phyloP scores from a whole-genome alignment of 2,329 filamentous ascomycete genomes.

The Fusarium sp. region DNA sequence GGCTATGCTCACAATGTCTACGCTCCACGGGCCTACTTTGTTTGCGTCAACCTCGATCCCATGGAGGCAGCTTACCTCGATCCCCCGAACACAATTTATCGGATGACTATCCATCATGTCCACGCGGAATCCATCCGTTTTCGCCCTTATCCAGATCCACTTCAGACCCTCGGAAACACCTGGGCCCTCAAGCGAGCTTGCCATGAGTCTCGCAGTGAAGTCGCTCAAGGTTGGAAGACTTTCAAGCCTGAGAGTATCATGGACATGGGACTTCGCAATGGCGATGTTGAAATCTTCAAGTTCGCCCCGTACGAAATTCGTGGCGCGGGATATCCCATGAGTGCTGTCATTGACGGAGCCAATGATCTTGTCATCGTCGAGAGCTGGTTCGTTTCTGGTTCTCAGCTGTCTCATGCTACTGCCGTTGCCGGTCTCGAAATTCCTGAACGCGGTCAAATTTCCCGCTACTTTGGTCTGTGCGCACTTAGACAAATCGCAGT shows the following conservation, averaged over 20 bases:
- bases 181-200: background rate
- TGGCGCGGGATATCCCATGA: background rate
- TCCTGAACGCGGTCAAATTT: background rate
- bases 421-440: background rate
- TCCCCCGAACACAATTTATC: background rate
- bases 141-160: background rate
- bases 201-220: background rate
- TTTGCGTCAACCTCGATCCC: background rate
- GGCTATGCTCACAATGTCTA: background rate
- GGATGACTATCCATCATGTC: background rate
- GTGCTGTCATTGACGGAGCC: background rate
- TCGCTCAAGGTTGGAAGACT: background rate
- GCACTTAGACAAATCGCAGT: background rate
- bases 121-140: background rate
- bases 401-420: background rate
- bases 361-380: background rate
- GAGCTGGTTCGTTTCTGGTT: background rate
- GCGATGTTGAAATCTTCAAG: background rate
- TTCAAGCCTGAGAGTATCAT: background rate
- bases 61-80: too few species aligned
- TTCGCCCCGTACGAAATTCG: background rate
- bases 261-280: background rate
- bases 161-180: accelerated
- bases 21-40: background rate
- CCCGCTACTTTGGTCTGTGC: background rate